Percentiles rank a stretch among this genome's conserved stretches.
Conservation (phyloP, 139 green algal genomes). For the Auxenochlorella protothecoides region DNA sequence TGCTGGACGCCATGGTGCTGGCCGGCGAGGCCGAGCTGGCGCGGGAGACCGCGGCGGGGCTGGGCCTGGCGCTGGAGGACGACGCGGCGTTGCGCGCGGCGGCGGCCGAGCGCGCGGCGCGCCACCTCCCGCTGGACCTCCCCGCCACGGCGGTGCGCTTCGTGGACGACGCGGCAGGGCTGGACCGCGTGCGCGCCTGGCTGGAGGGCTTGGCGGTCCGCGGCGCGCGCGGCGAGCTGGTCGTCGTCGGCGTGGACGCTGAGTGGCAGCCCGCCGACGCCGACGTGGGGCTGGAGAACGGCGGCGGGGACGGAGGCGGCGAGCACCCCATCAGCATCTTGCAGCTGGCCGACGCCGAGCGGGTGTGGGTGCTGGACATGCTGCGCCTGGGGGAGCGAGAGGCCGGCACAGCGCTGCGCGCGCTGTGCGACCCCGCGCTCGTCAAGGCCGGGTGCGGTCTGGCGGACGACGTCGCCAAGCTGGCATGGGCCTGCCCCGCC, state of each 20-base stretch:
- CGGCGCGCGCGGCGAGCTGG: neutral
- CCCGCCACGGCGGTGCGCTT: conserved; percentile 12
- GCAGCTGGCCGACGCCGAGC: too few relatives aligned
- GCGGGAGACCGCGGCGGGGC: conserved; percentile 31
- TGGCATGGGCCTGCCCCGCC: too few relatives aligned
- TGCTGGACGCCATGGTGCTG: conserved; percentile 30
- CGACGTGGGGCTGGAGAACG: neutral
- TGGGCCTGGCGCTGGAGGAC: conserved; percentile 23
- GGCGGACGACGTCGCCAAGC: too few relatives aligned
- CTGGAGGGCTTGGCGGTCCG: neutral
- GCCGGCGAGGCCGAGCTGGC: conserved; percentile 34
- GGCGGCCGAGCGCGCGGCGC: conserved; percentile 5
- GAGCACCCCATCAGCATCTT: too few relatives aligned
- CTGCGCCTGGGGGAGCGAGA: too few relatives aligned
- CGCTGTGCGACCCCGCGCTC: too few relatives aligned
- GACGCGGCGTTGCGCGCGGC: conserved; percentile 26
- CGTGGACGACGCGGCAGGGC: conserved; percentile 4
- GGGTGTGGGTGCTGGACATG: too few relatives aligned
- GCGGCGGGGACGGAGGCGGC: too few relatives aligned
- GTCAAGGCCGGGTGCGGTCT: too few relatives aligned
- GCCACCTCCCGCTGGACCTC: conserved; percentile 43
- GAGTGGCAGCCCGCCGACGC: conserved; percentile 53
- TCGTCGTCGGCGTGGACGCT: conserved; percentile 50
- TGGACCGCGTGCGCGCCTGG: neutral
- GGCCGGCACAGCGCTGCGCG: too few relatives aligned